Base-by-base conservation (phyloP, 306 rosid species). In the Cercis canadensis region DNA sequence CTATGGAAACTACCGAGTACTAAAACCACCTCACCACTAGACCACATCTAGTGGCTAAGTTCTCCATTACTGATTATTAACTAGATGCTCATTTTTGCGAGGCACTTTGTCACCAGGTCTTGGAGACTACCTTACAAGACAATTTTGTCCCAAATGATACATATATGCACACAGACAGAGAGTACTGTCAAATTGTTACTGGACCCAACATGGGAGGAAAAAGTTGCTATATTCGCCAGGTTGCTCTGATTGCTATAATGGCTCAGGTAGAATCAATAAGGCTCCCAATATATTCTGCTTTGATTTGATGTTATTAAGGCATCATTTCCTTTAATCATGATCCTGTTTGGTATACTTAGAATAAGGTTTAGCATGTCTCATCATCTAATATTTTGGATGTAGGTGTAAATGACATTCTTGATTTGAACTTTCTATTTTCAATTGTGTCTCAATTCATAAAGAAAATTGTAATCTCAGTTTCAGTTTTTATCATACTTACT, bases 181-280 rank as follows among this genome's bases (percentile, higher is more conserved):
- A 89, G 83, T 80, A 83, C 74, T 87, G 98, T 74, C 97, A 94
- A 77, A 94, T 90, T 76, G 84, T 90, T 77, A 94, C 98, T 29
- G 98, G 98, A 75, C 97, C 98, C 53, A 94, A 94, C 74, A 90
- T 94, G 98, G 97, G 98, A 14, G 98, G 98, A 1, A 90, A 94
- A 85, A 94, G 98, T 80, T 94, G 98, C 84, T 94, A 90, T 77
- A 85, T 90, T 83, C 95, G 97, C 71, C 98, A 94, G 87, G 98
- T 90, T 72, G 95, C 98, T 78, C 84, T 94, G 56, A 89, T 94
- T 75, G 80, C 84, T 75, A 78, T 90, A 41, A 94, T 94, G 97
- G 97, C 96, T 74, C 98, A 94, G 97, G 98, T 93, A 87, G 74
- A 67, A 57, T 66, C 60, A 44, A 64, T 71, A 15, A 60, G 41